Evolutionary conservation across 176 grass and related monocot species (phyloP), one percentile per base, ranked within the genome.

Genomic region (Calamus simplicifolius): DNA sequence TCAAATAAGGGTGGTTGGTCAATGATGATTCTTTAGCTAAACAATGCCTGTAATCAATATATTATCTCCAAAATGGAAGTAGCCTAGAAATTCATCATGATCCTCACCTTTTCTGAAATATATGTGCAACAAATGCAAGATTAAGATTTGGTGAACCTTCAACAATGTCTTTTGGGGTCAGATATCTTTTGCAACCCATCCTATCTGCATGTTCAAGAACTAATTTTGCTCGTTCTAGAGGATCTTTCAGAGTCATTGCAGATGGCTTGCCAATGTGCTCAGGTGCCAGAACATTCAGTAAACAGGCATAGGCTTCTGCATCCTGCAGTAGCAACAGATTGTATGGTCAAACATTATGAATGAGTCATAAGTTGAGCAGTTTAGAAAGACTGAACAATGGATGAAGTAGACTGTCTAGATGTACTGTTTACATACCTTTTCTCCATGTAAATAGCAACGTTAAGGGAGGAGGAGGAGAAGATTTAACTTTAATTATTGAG

Each of bases 161-260:
- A 70, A 97, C 87, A 67, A 97, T 91, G 69, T 97, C 92, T 82
- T 82, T 91, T 29, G 92, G 92, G n/a, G 84, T 79, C 29, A 97
- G 66, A 66, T 91, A 97, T 82, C 92, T 88, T 77, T 97, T 97
- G 62, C 92, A 97, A 54, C 87, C 92, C 87, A 91, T 97, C 59
- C 92, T 85, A 79, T 97, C 92, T 16, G 87, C 92, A 59, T 91
- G 92, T 72, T 97, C 92, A 79, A 97, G 84, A 54, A 97, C 76
- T 77, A 97, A 73, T 79, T 68, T 91, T 71, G 92, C 92, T 77
- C 92, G 85, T 57, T 82, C 83, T 57, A 91, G 75, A 68, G 85
- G 76, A 72, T 97, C 78, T 77, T 91, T 97, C 54, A 97, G 81
- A 54, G 76, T 72, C 66, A 84, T 80, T 17, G 81, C 69, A 1